phyloP scores from a whole-genome alignment of 495 filamentous ascomycete genomes.

The Tuber umbilicatum region DNA sequence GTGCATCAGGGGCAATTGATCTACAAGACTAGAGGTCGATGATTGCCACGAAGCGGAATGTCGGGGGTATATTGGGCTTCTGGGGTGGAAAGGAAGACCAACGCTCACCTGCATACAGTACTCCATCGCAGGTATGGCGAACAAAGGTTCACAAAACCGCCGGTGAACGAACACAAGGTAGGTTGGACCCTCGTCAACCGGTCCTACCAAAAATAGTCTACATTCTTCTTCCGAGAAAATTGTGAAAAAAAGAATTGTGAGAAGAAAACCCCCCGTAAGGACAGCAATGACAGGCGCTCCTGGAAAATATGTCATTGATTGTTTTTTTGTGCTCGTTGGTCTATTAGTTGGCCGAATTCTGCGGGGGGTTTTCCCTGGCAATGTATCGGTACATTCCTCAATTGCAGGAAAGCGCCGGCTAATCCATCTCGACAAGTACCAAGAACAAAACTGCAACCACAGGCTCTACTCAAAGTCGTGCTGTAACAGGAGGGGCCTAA shows the following conservation, averaged over 20 bases:
- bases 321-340: neutral
- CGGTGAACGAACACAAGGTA: constrained; percentile 14
- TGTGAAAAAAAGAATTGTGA: neutral
- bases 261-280: neutral
- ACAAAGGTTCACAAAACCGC: constrained; percentile 20
- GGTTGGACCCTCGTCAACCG: constrained; percentile 25
- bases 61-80: constrained; percentile 29
- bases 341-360: constrained; percentile 26
- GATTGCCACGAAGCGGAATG: constrained; percentile 34
- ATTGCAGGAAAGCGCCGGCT: constrained; percentile 25
- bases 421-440: constrained; percentile 36
- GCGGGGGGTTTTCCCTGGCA: neutral
- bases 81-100: constrained; percentile 32
- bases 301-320: constrained; percentile 5
- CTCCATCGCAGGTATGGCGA: constrained; percentile 34
- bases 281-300: constrained; percentile 4
- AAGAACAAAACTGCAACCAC: constrained; percentile 23
- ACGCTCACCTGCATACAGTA: constrained; percentile 32
- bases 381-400: constrained; percentile 28
- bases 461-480: constrained; percentile 2
- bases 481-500: constrained; percentile 25
- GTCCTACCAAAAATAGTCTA: constrained; percentile 31
- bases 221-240: constrained; percentile 14
- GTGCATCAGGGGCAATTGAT: constrained; percentile 38
- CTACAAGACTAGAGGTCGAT: constrained; percentile 29